These are phyloP conservation scores for Xerocomellus amylosporus DNA, from an alignment of 768 basidiomycete species.

Conservation along the genomic window DNA sequence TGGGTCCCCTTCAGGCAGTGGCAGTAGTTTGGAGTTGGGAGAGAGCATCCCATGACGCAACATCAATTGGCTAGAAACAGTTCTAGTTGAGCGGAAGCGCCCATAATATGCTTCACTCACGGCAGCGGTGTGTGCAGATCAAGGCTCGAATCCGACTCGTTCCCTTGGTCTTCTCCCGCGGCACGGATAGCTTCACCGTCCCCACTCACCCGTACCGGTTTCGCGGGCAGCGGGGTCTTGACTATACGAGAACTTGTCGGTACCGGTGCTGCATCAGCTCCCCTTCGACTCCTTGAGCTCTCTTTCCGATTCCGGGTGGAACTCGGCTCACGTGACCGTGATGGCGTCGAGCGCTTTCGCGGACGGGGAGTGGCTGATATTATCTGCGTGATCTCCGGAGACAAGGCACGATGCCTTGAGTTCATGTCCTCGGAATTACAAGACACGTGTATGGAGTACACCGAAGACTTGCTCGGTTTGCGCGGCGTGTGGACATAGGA, in stretches of 20 bases:
- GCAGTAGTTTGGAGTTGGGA: slow-evolving; percentile 59
- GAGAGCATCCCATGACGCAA: slow-evolving; percentile 64
- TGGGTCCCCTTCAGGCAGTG: slow-evolving; percentile 20
- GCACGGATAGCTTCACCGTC: neutral
- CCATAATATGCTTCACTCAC: slow-evolving; percentile 40
- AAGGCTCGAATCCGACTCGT: slow-evolving; percentile 60
- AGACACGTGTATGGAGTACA: slow-evolving; percentile 9
- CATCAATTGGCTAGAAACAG: slow-evolving; percentile 53
- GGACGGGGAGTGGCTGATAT: slow-evolving; percentile 39
- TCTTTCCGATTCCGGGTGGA: slow-evolving; percentile 14
- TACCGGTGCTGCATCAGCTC: slow-evolving; percentile 9
- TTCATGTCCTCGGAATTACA: slow-evolving; percentile 7
- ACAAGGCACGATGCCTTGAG: slow-evolving; percentile 20
- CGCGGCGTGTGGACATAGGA: slow-evolving; percentile 23
- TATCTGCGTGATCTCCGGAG: slow-evolving; percentile 42
- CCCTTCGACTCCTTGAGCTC: slow-evolving; percentile 8
- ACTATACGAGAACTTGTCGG: slow-evolving; percentile 6
- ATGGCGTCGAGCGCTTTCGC: slow-evolving; percentile 24
- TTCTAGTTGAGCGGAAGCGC: neutral
- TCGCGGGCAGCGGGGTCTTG: neutral
- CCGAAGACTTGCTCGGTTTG: slow-evolving; percentile 22
- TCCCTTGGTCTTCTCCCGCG: slow-evolving; percentile 32
- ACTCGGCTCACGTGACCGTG: slow-evolving; percentile 26
- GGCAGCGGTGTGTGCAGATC: slow-evolving; percentile 69
- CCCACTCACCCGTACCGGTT: neutral